Percentiles rank a stretch among this genome's conserved stretches.
Evolutionary conservation across 1,284 basidiomycete species (phyloP).

Genomic region (Cronartium quercuum): DNA sequence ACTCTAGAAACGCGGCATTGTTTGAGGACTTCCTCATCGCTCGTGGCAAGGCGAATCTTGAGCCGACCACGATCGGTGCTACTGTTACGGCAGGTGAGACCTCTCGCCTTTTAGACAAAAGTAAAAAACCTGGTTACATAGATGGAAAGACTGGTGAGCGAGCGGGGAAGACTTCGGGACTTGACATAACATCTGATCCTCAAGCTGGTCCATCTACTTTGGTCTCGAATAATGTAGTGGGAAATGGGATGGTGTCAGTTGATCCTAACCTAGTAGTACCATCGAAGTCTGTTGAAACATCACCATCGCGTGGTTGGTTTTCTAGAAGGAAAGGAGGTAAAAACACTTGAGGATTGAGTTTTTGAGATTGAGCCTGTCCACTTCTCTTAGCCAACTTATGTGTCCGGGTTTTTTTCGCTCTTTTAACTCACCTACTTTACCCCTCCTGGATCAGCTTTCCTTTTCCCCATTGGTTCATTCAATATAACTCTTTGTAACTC

Average conservation of each 20-base stretch:
- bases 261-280: not conserved
- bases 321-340: not conserved
- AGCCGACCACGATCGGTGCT: not conserved
- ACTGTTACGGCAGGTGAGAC: conserved; percentile 14
- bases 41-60: not conserved
- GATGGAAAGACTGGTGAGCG: conserved; percentile 3
- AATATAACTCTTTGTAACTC: too few species aligned
- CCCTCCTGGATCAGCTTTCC: too few species aligned
- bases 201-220: not conserved
- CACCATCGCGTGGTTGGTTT: conserved; percentile 1
- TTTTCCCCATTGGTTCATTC: too few species aligned
- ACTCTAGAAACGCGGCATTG: conserved; percentile 48
- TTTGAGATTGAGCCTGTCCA: too few species aligned
- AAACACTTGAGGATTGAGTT: too few species aligned
- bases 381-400: too few species aligned
- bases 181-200: not conserved
- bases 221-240: not conserved
- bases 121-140: conserved; percentile 9
- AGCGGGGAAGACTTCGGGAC: not conserved
- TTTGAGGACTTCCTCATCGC: conserved; percentile 30
- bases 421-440: too few species aligned
- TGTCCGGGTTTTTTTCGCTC: too few species aligned
- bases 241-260: not conserved
- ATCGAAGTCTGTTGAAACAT: not conserved
- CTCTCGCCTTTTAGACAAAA: conserved; percentile 20